A percentile compares a stretch with the other conserved stretches of the same genome.
These are phyloP conservation scores for Cystofilobasidium bisporidii DNA, from an alignment of 768 basidiomycete genomes.

Conservation along the genomic window DNA sequence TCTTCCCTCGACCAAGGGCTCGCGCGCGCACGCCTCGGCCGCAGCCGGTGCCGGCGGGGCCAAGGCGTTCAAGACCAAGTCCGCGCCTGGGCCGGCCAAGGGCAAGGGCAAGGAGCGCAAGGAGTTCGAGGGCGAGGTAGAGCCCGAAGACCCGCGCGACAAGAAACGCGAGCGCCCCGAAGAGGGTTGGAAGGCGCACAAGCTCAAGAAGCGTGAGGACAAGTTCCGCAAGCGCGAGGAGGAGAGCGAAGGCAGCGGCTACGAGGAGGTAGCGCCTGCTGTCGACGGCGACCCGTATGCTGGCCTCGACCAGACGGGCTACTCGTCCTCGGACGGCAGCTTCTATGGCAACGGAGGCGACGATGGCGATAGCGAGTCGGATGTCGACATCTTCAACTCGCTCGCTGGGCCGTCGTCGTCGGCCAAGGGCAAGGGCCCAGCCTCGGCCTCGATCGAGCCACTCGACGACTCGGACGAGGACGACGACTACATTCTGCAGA, in stretches of 20 bases:
- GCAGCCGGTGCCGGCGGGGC: background rate
- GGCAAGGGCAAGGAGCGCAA: constrained; percentile 7
- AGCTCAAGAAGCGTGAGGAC: constrained; percentile 4
- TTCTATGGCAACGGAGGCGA: background rate
- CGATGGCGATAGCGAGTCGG: constrained; percentile 6
- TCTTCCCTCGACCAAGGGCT: constrained; percentile 12
- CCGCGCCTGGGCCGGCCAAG: constrained; percentile 4
- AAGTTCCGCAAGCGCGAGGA: constrained; percentile 15
- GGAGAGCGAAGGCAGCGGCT: constrained; percentile 25
- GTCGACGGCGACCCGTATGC: constrained; percentile 13
- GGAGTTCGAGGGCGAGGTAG: constrained; percentile 11
- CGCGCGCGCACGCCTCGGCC: constrained; percentile 14
- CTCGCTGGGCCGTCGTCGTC: constrained; percentile 13
- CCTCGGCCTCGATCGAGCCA: constrained; percentile 4
- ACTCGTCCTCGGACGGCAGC: constrained; percentile 3
- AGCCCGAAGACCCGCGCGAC: constrained; percentile 1
- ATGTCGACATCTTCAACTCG: constrained; percentile 27
- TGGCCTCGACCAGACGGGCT: constrained; percentile 3
- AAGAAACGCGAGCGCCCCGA: constrained; percentile 7
- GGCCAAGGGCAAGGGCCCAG: constrained; percentile 22
- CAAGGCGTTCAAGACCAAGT: constrained; percentile 15
- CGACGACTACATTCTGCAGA: constrained; percentile 56
- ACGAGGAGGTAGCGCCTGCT: constrained; percentile 26
- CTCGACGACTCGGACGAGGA: constrained; percentile 47
- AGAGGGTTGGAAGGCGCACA: constrained; percentile 7